Base-by-base conservation (phyloP, 176 grass and related monocot genomes). In the Avena sativa region DNA sequence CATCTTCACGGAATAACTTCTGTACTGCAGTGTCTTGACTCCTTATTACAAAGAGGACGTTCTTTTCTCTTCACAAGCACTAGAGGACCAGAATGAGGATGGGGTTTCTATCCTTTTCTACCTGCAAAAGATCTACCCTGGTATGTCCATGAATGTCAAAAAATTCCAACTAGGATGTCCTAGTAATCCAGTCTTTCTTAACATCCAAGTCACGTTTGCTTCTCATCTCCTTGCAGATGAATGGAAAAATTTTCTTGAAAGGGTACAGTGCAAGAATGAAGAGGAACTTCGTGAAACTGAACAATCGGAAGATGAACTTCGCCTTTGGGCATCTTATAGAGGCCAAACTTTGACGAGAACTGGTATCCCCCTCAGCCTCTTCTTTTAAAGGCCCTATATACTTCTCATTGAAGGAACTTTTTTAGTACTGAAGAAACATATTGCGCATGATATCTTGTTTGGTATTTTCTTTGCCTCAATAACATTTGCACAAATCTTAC, bases 61-160 rank as follows among this genome's bases (percentile, higher is more conserved):
- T 80, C 93, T 98, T 75, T 98, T 98, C 82, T 95, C 96, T 61
- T 87, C 88, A 26, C 34, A 98, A 25, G 88, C 66, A 46, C 89
- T 98, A 36, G 88, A 91, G 15, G 86, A 92, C 28, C 81, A 89
- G 84, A 98, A 98, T 20, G 96, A 98, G 84, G 96, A 98, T 80
- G 96, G 96, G 48, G 93, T 98, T 91, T 98, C 96, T 78, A 94
- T 98, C 56, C 93, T 98, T 83, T 98, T 98, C 72, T 98, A 98
- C 85, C 73, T 98, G 71, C 96, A 98, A 83, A 98, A 98, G 88
- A 98, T 98, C 82, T 98, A 95, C 60, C 96, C 96, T 82, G 96
- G 96, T 95, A 85, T 36, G 73, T 53, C 53, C n/a, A 16, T 52
- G 25, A 71, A 78, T 86, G 25, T 71, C 12, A 64, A 12, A 81